Evolutionary conservation across 768 basidiomycete species (phyloP).

Genomic region (Lactarius sp.): DNA sequence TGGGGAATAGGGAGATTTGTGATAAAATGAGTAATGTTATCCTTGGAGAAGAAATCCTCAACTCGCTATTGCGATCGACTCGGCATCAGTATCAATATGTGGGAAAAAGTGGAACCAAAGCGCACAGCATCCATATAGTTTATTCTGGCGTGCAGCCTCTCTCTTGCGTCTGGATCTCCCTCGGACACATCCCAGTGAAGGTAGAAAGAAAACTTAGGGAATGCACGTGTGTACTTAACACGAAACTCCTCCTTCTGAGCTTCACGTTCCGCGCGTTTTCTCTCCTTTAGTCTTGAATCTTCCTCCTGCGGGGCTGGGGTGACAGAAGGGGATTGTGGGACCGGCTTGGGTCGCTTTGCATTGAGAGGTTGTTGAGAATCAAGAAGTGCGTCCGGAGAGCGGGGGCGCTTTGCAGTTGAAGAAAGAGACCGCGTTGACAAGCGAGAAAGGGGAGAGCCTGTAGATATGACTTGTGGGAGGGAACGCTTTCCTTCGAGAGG

Average conservation of each 20-base stretch:
- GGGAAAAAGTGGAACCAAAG: background rate
- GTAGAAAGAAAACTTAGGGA: conserved; percentile 70
- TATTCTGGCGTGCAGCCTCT: conserved; percentile 51
- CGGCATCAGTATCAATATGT: conserved; percentile 1
- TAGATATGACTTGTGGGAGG: conserved; percentile 21
- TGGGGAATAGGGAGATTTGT: conserved; percentile 46
- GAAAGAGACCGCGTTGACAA: conserved; percentile 19
- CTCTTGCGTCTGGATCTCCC: conserved; percentile 36
- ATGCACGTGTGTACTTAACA: conserved; percentile 41
- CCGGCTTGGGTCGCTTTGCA: conserved; percentile 21
- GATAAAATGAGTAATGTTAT: conserved; percentile 78
- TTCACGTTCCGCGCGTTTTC: conserved; percentile 24
- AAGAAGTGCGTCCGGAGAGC: conserved; percentile 23
- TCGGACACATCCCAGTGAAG: conserved; percentile 71
- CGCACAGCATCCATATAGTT: conserved; percentile 74
- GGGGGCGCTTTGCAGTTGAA: conserved; percentile 20
- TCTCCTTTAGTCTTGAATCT: conserved; percentile 21
- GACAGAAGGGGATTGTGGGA: conserved; percentile 17
- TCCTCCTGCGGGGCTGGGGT: conserved; percentile 18
- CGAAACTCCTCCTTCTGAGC: conserved; percentile 24
- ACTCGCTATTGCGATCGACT: conserved; percentile 50
- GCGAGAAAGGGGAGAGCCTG: conserved; percentile 19
- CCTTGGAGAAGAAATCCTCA: conserved; percentile 83
- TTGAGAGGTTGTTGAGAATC: conserved; percentile 23
- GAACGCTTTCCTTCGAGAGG: conserved; percentile 25